Base-by-base conservation (phyloP, 2,329 filamentous ascomycete genomes). In the Colletotrichum chrysophilum region DNA sequence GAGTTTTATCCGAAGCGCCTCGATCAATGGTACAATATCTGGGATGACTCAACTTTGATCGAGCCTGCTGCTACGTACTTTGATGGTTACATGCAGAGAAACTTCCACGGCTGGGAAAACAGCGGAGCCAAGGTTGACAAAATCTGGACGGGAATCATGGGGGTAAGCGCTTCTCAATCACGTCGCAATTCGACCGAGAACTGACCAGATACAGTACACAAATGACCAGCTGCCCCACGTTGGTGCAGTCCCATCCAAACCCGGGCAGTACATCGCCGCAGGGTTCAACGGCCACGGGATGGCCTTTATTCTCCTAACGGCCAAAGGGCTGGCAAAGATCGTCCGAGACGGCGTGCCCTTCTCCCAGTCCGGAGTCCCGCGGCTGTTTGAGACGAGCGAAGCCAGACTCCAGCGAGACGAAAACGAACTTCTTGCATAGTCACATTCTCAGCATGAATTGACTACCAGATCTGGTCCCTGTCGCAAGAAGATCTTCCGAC, bases 251-350 rank as follows among this genome's bases (percentile, higher is more conserved):
- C 88, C 88, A 0, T 84, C 80, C 0, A 84, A 82, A 66, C 72
- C 81, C 2, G 83, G 83, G 5, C 84, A 87, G 75, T 87, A 83
- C 55, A 81, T 90, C 21, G 79, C 87, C 24, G 87, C 85, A 1
- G 89, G 88, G 1, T 90, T 89, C 75, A 86, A 85, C 55, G 88
- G 89, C 0, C 88, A 89, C 72, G 89, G 89, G 0, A 90, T 90
- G 88, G 84, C 87, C 0, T 78, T 86, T 30, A 84, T 88, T 18
- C 85, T 86, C 13, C 81, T 87, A 0, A 79, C 83, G 8, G 84
- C 84, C 18, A 85, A 85, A 73, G 86, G 83, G 0, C 61, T 89
- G 14, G 85, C 83, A 5, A 75, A 80, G 43, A 88, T 89, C 85
- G 77, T 88, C 1, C 61, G 79, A 5, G 76, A 82, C 2, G 82